Conservation (phyloP, 257 asterid genomes). For the Nicotiana sylvestris region DNA sequence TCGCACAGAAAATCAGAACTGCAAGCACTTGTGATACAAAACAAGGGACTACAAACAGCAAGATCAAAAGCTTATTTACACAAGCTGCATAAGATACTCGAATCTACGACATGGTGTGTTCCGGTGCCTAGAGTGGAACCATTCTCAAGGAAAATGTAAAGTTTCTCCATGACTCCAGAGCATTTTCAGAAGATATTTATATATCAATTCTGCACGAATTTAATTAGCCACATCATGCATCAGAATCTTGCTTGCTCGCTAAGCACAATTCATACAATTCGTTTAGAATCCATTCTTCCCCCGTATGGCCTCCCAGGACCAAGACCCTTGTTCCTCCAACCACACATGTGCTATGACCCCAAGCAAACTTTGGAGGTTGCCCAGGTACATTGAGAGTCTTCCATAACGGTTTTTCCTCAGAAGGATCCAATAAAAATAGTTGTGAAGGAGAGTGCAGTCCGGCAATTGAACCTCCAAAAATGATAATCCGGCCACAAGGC, state of each 20-base stretch:
- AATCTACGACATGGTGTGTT: not conserved
- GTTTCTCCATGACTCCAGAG: not conserved
- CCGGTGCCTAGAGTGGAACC: not conserved
- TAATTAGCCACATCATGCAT: conserved; percentile 21
- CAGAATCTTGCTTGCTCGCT: conserved; percentile 76
- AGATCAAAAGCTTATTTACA: conserved; percentile 16
- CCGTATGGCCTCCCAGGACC: conserved; percentile 85
- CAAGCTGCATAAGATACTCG: conserved; percentile 1
- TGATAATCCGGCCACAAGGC: conserved; percentile 85
- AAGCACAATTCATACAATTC: conserved; percentile 76
- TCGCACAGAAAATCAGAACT: no score
- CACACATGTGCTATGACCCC: conserved; percentile 89
- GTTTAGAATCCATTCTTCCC: conserved; percentile 80
- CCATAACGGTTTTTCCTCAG: conserved; percentile 81
- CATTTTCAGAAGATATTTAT: not conserved
- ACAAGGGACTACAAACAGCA: conserved; percentile 15
- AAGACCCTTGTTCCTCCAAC: conserved; percentile 89
- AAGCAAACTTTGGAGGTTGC: conserved; percentile 77
- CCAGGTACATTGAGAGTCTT: conserved; percentile 71
- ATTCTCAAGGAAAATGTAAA: conserved; percentile 10
- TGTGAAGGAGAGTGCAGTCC: conserved; percentile 91
- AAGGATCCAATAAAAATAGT: conserved; percentile 70
- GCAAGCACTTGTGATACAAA: not conserved
- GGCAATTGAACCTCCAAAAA: conserved; percentile 78
- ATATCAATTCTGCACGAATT: not conserved